Conservation (phyloP, 768 basidiomycete genomes). For the Strobilomyces echinocephalus region DNA sequence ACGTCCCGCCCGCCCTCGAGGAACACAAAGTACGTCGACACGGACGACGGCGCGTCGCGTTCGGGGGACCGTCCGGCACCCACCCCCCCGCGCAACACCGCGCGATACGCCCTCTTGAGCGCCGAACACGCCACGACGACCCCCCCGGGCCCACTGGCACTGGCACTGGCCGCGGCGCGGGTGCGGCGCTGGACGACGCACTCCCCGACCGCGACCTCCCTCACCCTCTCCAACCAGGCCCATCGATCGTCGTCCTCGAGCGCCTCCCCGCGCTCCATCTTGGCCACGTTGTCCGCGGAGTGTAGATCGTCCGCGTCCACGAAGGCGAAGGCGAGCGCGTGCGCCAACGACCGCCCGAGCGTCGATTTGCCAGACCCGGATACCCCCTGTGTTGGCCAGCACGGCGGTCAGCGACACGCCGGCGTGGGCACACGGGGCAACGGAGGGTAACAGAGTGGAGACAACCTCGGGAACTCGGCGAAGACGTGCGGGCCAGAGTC, state of each 20-base stretch:
- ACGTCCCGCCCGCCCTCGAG: conserved; percentile 56
- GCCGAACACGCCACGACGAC: conserved; percentile 87
- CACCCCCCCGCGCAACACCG: conserved; percentile 57
- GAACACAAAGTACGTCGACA: conserved; percentile 78
- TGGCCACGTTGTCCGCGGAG: conserved; percentile 72
- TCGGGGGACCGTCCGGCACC: no score
- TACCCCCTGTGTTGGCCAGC: conserved; percentile 65
- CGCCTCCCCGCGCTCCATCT: conserved; percentile 77
- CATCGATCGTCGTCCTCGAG: conserved; percentile 77
- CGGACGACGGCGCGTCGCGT: background rate
- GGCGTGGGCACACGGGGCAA: no score
- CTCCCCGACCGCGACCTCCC: conserved; percentile 25
- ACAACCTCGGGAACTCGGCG: no score
- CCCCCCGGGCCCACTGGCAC: conserved; percentile 48
- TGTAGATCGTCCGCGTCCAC: conserved; percentile 90
- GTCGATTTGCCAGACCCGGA: conserved; percentile 73
- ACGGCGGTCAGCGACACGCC: no score
- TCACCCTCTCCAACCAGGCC: conserved; percentile 80
- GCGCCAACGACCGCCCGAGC: conserved; percentile 59
- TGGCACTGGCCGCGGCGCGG: no score
- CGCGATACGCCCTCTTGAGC: conserved; percentile 75
- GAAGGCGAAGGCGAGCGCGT: conserved; percentile 63
- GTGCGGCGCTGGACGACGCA: no score
- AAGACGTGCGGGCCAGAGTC: no score
- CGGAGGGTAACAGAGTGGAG: no score